These are phyloP conservation scores for Candida sp. DNA, from an alignment of 1,139 yeast species.

Conservation along the genomic window DNA sequence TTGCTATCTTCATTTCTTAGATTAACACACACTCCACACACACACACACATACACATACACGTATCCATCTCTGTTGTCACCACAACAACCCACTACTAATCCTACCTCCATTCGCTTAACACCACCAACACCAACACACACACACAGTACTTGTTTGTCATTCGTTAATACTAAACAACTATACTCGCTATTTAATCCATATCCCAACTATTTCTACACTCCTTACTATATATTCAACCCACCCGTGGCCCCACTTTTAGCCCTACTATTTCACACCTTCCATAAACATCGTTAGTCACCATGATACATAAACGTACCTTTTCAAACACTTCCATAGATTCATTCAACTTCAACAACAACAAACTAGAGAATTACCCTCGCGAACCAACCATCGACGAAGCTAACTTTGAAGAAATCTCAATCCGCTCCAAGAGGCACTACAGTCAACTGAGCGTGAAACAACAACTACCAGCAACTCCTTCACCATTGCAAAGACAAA, in stretches of 20 bases:
- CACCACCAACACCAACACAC: not conserved
- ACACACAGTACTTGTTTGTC: not conserved
- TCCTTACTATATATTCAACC: not conserved
- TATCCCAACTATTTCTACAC: constrained; percentile 1
- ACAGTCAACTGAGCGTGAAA: not conserved
- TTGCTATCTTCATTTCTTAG: no score
- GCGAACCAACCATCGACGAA: constrained; percentile 1
- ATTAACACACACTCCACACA: no score
- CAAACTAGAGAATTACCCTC: not conserved
- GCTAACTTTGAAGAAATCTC: constrained; percentile 6
- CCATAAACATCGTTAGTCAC: not conserved
- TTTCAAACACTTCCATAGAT: constrained; percentile 4
- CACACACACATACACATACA: not conserved
- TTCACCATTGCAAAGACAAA: constrained; percentile 22
- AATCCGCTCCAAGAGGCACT: constrained; percentile 1
- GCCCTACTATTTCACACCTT: no score
- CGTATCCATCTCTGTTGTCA: not conserved
- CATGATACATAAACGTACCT: constrained; percentile 6
- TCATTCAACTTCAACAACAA: constrained; percentile 1
- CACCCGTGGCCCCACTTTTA: not conserved
- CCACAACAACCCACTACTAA: no score
- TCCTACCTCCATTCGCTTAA: no score
- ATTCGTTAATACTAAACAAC: not conserved
- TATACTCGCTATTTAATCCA: not conserved
- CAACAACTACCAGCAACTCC: constrained; percentile 13